phyloP scores from a whole-genome alignment of 768 basidiomycete genomes.

The Hebeloma cylindrosporum region DNA sequence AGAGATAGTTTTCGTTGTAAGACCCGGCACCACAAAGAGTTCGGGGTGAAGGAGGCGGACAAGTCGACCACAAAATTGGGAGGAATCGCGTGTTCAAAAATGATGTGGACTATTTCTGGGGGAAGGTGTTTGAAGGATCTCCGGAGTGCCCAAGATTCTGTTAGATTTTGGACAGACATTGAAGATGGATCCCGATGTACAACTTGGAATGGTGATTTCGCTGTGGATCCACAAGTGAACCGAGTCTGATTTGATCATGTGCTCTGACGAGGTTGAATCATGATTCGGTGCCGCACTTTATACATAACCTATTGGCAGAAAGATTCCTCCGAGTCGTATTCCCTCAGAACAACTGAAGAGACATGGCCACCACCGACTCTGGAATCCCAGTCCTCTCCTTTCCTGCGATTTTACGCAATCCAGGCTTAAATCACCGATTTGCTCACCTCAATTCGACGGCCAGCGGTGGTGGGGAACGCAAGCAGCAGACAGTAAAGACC shows the following conservation, averaged over 20 bases:
- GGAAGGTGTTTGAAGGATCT: not conserved
- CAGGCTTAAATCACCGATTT: conserved; percentile 51
- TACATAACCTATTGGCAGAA: too few relatives aligned
- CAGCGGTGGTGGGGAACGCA: conserved; percentile 13
- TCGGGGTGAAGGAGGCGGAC: not conserved
- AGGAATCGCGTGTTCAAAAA: not conserved
- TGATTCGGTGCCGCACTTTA: not conserved
- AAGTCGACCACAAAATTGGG: not conserved
- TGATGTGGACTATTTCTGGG: not conserved
- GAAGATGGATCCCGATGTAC: not conserved
- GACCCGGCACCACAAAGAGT: not conserved
- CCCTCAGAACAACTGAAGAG: too few relatives aligned
- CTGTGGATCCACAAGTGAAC: not conserved
- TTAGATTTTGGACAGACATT: too few relatives aligned
- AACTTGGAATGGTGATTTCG: too few relatives aligned
- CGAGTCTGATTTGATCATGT: too few relatives aligned
- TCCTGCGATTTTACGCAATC: conserved; percentile 65
- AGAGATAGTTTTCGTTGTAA: not conserved
- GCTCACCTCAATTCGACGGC: conserved; percentile 45
- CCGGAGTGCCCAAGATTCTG: too few relatives aligned
- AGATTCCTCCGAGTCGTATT: too few relatives aligned
- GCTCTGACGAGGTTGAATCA: not conserved
- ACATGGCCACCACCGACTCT: conserved; percentile 6
- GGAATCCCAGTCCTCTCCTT: conserved; percentile 58
- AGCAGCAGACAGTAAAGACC: conserved; percentile 17